Conservation (phyloP, 164 flowering plant genomes). For the Litsea cubeba region DNA sequence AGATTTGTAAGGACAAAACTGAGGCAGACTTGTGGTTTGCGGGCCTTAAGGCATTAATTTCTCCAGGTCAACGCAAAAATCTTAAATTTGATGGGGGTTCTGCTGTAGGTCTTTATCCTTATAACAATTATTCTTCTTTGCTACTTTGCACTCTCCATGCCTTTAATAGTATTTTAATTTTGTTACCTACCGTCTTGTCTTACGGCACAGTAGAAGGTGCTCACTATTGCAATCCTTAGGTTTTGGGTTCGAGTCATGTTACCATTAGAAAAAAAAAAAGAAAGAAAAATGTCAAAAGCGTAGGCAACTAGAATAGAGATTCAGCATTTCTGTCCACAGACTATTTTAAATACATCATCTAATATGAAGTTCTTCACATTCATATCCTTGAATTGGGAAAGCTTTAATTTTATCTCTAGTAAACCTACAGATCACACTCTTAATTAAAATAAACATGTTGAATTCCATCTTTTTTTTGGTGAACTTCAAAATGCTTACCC, state of each 20-base stretch:
- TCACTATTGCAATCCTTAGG: no score
- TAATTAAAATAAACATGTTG: no score
- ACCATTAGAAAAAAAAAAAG: no score
- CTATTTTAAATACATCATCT: not conserved
- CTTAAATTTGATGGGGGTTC: slow-evolving; percentile 37
- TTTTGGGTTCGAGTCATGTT: no score
- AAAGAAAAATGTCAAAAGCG: no score
- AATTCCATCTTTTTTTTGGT: not conserved
- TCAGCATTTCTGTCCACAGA: no score
- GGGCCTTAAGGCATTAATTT: slow-evolving; percentile 65
- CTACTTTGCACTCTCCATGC: no score
- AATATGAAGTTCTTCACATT: not conserved
- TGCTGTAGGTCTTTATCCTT: slow-evolving; percentile 42
- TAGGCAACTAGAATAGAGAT: no score
- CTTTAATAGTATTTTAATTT: no score
- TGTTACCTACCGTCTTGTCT: no score
- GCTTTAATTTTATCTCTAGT: not conserved
- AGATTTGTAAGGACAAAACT: slow-evolving; percentile 90
- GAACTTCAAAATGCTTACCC: not conserved
- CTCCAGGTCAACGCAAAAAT: slow-evolving; percentile 47
- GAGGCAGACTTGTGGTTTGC: slow-evolving; percentile 85
- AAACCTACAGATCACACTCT: not conserved
- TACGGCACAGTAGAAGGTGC: no score
- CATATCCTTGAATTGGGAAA: not conserved
- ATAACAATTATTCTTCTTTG: not conserved